Percentiles rank a stretch among this genome's conserved stretches.
Conservation (phyloP, 148 eudicot species). For the Vaccinium macrocarpon region DNA sequence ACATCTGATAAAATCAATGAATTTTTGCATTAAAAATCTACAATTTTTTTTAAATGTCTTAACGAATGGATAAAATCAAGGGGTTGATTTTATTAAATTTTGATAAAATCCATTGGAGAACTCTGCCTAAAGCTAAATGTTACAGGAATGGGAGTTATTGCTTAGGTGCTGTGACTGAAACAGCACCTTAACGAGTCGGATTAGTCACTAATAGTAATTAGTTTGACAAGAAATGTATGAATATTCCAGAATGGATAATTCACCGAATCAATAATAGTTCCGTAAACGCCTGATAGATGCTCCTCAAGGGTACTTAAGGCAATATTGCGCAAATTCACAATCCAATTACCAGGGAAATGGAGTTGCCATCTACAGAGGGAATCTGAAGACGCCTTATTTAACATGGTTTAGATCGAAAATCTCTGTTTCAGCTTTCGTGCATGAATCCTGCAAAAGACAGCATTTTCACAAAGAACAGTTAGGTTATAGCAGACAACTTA, state of each 20-base stretch:
- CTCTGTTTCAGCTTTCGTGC: background rate
- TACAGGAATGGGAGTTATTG: background rate
- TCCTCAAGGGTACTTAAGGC: background rate
- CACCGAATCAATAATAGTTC: background rate
- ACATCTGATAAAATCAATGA: too few relatives aligned
- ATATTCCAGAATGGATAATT: background rate
- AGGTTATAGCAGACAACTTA: background rate
- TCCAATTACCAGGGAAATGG: slow-evolving; percentile 7
- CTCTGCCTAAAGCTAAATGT: background rate
- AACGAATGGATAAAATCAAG: too few relatives aligned
- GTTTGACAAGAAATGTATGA: background rate
- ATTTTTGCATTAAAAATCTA: too few relatives aligned
- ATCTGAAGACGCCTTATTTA: background rate
- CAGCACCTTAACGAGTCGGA: background rate
- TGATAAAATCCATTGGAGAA: too few relatives aligned
- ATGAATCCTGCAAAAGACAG: slow-evolving; percentile 9
- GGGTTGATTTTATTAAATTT: too few relatives aligned
- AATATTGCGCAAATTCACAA: background rate
- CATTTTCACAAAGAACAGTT: background rate
- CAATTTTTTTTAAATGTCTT: too few relatives aligned
- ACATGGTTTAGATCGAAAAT: background rate
- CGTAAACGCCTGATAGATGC: background rate
- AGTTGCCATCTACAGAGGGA: background rate
- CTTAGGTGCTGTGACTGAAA: background rate
- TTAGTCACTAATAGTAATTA: background rate